Base-by-base conservation (phyloP, 129 eudicot genomes). In the Flaveria brownii region DNA sequence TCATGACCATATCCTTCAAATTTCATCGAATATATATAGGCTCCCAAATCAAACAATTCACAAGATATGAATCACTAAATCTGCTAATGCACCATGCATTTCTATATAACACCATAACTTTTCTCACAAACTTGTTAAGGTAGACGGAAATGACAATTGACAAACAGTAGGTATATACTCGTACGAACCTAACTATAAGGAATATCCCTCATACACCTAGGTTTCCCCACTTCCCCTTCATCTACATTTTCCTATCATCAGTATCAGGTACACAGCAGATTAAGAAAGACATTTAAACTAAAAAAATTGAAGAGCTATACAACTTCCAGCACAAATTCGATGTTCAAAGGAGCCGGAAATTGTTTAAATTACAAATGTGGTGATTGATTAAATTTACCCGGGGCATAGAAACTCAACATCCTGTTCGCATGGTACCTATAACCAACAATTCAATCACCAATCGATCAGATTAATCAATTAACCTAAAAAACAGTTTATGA, bases 391-490 rank as follows among this genome's bases (percentile, higher is more conserved):
- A 67, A 62, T 49, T 61, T 47, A 93, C 98, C 98, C 76, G 98
- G 98, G 62, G 98, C 98, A 75, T 93, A 90, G 86, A 93, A 93
- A 80, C 98, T 93, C 62, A 93, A 78, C 98, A 93, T 93, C 64
- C 98, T 86, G 81, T 90, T 93, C 23, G 98, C 98, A 30, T 93
- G 98, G 86, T 88, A 93, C 98, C 98, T 93, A 74, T 15, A 74
- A 54, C 5, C 15, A 6, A 77, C 16, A 3, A 67, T 60, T 10
- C 49, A 50, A 67, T 16, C 66, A 77, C 42, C 42, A 54, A 28
- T 15, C 9, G 56, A 14, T 18, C 52, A 55, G 26, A 79, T 47
- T 20, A 70, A 56, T 74, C 22, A 9, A 74, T 57, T 30, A 0
- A 70, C n/a, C 8, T 47, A 30, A 8, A 1, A 2, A 25, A 22